phyloP scores from a whole-genome alignment of 192 early-diverging fungal genomes.

The Mortierella alpina region DNA sequence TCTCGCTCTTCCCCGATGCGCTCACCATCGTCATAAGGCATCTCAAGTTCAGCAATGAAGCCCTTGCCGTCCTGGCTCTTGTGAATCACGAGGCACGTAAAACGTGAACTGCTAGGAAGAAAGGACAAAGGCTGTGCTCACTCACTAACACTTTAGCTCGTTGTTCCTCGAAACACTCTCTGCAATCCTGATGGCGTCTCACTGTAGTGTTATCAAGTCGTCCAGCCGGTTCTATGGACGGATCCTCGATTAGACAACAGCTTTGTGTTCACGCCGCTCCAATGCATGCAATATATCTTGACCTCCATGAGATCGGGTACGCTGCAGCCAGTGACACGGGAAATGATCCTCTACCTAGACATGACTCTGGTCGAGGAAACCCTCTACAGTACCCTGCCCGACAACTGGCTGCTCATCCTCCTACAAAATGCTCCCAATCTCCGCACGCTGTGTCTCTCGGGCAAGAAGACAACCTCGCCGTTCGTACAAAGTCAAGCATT shows the following conservation, averaged over 20 bases:
- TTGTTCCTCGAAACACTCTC: neutral
- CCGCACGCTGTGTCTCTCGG: slow-evolving; percentile 38
- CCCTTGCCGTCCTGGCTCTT: slow-evolving; percentile 20
- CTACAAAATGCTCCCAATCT: slow-evolving; percentile 34
- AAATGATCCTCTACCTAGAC: slow-evolving; percentile 28
- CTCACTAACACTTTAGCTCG: neutral
- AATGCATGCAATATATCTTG: slow-evolving; percentile 41
- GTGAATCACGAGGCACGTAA: slow-evolving; percentile 41
- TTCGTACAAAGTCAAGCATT: slow-evolving; percentile 42
- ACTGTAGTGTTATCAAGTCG: slow-evolving; percentile 28
- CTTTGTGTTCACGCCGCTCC: slow-evolving; percentile 34
- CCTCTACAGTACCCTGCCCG: slow-evolving; percentile 38
- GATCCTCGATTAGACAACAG: slow-evolving; percentile 31
- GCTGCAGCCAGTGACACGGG: slow-evolving; percentile 1
- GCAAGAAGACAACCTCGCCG: slow-evolving; percentile 36
- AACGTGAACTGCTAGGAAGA: neutral
- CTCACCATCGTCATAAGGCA: slow-evolving; percentile 20
- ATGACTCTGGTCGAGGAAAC: slow-evolving; percentile 38
- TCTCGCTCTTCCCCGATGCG: slow-evolving; percentile 48
- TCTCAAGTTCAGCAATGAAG: slow-evolving; percentile 19
- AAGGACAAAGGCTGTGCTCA: neutral
- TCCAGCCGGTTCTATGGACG: slow-evolving; percentile 26
- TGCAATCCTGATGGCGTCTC: neutral
- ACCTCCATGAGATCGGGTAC: slow-evolving; percentile 5
- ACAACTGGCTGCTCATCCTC: slow-evolving; percentile 44